phyloP scores from a whole-genome alignment of 1,139 yeast genomes.

The Lodderomyces orthopsilosis region DNA sequence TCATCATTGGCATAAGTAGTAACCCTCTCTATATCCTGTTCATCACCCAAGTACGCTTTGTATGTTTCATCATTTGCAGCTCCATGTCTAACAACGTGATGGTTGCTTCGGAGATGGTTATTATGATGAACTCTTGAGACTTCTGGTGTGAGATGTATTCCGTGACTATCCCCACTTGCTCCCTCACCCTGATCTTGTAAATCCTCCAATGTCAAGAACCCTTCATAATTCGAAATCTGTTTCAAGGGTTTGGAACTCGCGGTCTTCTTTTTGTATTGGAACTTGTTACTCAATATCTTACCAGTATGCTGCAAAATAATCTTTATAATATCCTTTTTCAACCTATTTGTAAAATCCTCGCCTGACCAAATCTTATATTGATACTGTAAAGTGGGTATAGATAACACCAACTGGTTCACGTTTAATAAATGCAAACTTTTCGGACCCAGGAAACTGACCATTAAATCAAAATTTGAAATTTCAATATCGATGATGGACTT shows the following conservation, averaged over 20 bases:
- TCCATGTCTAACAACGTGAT: constrained; percentile 4
- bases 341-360: constrained; percentile 62
- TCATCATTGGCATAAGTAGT: constrained; percentile 4
- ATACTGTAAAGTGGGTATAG: constrained; percentile 64
- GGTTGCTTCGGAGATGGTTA: constrained; percentile 3
- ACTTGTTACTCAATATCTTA: constrained; percentile 73
- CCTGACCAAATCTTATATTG: constrained; percentile 74
- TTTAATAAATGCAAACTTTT: constrained; percentile 66
- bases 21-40: not conserved
- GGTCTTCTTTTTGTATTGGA: constrained; percentile 35
- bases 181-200: constrained; percentile 31
- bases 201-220: constrained; percentile 39
- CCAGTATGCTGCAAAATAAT: constrained; percentile 75
- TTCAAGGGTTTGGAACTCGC: constrained; percentile 37
- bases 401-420: constrained; percentile 64
- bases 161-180: no score
- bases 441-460: constrained; percentile 76
- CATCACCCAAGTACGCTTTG: constrained; percentile 1
- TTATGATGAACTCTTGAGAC: constrained; percentile 23
- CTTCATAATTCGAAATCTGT: constrained; percentile 42
- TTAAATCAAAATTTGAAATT: constrained; percentile 51
- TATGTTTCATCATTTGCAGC: constrained; percentile 5
- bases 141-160: constrained; percentile 6
- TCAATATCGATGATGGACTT: constrained; percentile 61
- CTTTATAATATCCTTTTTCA: constrained; percentile 68